Evolutionary conservation across 164 flowering plant genomes (phyloP), one percentile per base, ranked within the genome.

Genomic region (Echeveria elegans): DNA sequence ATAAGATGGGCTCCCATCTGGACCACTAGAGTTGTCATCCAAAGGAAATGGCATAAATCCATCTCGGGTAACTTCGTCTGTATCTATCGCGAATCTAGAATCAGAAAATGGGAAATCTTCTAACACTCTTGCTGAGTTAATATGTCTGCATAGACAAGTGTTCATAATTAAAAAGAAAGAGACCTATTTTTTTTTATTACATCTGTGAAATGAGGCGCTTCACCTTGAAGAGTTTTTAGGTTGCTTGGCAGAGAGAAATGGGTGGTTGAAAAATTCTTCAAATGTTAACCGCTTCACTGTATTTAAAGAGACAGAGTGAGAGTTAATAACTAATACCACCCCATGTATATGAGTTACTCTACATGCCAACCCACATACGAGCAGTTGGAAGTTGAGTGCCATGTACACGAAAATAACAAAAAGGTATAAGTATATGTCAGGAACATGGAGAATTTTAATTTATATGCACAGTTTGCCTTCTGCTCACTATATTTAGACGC

Each of bases 191-290:
- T 26, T 56, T 66, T 52, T 6, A 41, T 73, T 28, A 18, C 40
- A 40, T 45, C 37, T 58, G 48, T 41, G 1, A 4, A 63, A 52
- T 10, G 32, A 11, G 40, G 56, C 36, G 29, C 38, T 38, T 59
- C 28, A 91, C 97, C 93, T 82, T 28, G 67, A 71, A 26, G 75
- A 58, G 29, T 81, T 84, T 70, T 76, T 78, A 21, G 72, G 69
- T 66, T 69, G 77, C 68, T 68, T 68, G 23, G 69, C 78, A 64
- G 79, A 75, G 62, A 95, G 83, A 73, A 87, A 92, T 34, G 83
- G 87, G 67, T 95, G 99, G 77, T 85, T 91, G 69, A 95, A 95
- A 66, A 95, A 89, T 77, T 95, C 99, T 60, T 92, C 99, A 80
- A 92, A 95, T 69, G 99, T 92, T 70, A 95, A 69, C 43, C 97